Evolutionary conservation across 73 alveolate genomes (phyloP), one percentile per base, ranked within the genome.

Genomic region (Symbiodinium pilosum): DNA sequence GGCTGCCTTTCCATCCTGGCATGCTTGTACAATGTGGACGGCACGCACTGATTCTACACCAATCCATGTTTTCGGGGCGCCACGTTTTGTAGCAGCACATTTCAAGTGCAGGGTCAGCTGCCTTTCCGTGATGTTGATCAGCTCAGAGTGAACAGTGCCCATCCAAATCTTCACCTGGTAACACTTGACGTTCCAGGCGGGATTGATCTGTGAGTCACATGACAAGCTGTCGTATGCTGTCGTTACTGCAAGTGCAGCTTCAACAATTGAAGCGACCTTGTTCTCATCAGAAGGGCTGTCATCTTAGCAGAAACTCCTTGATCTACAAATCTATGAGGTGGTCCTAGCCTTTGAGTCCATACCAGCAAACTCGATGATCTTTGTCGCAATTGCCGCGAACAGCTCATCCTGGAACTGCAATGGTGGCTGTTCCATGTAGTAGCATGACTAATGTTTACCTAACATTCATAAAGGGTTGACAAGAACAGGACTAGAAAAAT

Each of bases 141-240:
- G 83, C 86, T 93, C 98, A 28, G 98, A 93, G 84, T 93, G 98
- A 52, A 93, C 98, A 7, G 98, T 93, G 51, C 98, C 98, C 92
- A 93, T 93, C 98, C 98, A 93, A 52, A 93, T 93, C 98, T 93
- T 93, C 71, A 93, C 98, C 92, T 93, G 54, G 47, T 12, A 26
- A n/a, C n/a, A n/a, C n/a, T n/a, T n/a, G n/a, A n/a, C n/a, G n/a
- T n/a, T n/a, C n/a, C n/a, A n/a, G n/a, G n/a, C n/a, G n/a, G n/a
- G n/a, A n/a, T n/a, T n/a, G n/a, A n/a, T n/a, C n/a, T n/a, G n/a
- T n/a, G n/a, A n/a, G n/a, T n/a, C n/a, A n/a, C n/a, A n/a, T n/a
- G n/a, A n/a, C n/a, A n/a, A n/a, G n/a, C n/a, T n/a, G n/a, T n/a
- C n/a, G n/a, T n/a, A n/a, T n/a, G n/a, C n/a, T n/a, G n/a, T n/a